phyloP scores from a whole-genome alignment of 2,329 filamentous ascomycete genomes.

The Phaeosphaeria sp. region DNA sequence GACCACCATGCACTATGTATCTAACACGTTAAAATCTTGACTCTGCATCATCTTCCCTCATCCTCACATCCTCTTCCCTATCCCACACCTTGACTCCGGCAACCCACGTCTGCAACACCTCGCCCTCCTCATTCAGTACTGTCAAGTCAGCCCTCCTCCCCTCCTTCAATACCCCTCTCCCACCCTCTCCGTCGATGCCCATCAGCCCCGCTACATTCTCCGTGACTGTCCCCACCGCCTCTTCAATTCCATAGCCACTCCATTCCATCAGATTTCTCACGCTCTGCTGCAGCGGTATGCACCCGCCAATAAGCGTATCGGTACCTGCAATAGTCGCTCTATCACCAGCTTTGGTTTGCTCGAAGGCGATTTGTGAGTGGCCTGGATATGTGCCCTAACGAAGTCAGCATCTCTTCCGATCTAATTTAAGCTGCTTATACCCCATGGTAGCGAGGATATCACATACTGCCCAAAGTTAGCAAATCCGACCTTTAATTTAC shows the following conservation, averaged over 20 bases:
- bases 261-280: conserved; percentile 58
- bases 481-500: no score
- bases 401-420: no score
- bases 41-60: conserved; percentile 40
- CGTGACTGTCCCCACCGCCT: conserved; percentile 58
- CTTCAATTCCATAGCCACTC: conserved; percentile 55
- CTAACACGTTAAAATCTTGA: conserved; percentile 20
- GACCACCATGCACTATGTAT: not conserved
- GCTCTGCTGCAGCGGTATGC: conserved; percentile 59
- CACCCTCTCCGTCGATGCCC: conserved; percentile 53
- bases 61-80: conserved; percentile 36
- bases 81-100: conserved; percentile 58
- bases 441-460: no score
- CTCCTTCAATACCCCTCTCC: conserved; percentile 51
- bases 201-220: conserved; percentile 61
- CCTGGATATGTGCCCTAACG: conserved; percentile 58
- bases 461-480: no score
- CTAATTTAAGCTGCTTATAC: no score
- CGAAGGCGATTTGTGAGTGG: conserved; percentile 59
- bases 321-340: conserved; percentile 60
- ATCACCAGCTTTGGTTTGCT: conserved; percentile 58
- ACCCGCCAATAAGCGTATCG: conserved; percentile 62
- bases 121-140: conserved; percentile 54
- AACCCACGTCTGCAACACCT: conserved; percentile 61
- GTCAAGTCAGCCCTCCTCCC: conserved; percentile 59